These are phyloP conservation scores for Penicillium desertorum DNA, from an alignment of 495 filamentous ascomycete species.

Conservation along the genomic window DNA sequence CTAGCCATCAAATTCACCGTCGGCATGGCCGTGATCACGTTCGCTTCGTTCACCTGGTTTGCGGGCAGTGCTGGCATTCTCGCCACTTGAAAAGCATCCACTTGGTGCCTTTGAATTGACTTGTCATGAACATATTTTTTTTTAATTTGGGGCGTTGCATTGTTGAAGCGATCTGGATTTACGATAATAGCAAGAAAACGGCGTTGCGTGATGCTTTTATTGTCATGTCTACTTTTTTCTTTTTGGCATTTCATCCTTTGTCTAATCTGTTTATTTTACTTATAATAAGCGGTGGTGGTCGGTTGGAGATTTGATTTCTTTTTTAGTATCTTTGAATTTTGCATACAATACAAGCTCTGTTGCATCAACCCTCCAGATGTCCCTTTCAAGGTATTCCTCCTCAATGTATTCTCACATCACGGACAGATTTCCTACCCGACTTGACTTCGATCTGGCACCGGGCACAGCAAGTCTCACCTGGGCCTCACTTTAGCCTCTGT, in stretches of 20 bases:
- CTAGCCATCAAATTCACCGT: slow-evolving; percentile 70
- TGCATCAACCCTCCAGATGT: background rate
- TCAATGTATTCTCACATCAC: too few species aligned
- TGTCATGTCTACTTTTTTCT: background rate
- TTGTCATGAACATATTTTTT: slow-evolving; percentile 27
- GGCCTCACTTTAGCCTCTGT: background rate
- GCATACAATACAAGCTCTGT: slow-evolving; percentile 3
- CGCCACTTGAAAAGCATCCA: slow-evolving; percentile 26
- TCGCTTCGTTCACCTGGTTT: slow-evolving; percentile 89
- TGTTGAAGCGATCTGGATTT: slow-evolving; percentile 25
- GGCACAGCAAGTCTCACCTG: background rate
- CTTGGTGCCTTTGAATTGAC: slow-evolving; percentile 1
- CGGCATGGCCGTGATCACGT: slow-evolving; percentile 71
- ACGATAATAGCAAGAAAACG: slow-evolving; percentile 35
- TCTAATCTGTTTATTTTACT: slow-evolving; percentile 6
- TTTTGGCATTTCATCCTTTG: slow-evolving; percentile 5
- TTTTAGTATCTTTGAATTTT: slow-evolving; percentile 16
- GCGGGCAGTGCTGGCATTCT: slow-evolving; percentile 65
- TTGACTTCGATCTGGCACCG: background rate
- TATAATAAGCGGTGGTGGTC: background rate
- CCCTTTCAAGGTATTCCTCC: background rate
- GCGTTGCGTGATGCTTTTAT: slow-evolving; percentile 28
- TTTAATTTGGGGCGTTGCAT: slow-evolving; percentile 19
- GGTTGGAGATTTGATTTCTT: background rate
- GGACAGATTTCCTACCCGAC: background rate